Evolutionary conservation across 192 early-diverging fungal species (phyloP).

Genomic region (Pilobolus umbonatus): DNA sequence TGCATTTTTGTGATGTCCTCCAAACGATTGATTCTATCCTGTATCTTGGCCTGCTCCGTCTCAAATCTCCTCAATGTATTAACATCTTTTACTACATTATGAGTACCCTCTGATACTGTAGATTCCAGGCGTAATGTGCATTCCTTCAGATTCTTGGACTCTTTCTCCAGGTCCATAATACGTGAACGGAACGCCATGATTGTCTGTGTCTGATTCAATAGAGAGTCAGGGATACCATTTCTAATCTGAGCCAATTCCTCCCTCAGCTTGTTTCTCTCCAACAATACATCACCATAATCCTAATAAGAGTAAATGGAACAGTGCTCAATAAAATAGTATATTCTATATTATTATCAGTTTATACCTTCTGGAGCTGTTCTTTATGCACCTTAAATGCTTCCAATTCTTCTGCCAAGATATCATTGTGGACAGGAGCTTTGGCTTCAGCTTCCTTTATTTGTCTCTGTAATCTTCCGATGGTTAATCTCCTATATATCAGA

Average conservation of each 20-base stretch:
- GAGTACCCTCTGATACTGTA: slow-evolving; percentile 14
- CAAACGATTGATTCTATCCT: slow-evolving; percentile 27
- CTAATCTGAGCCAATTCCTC: slow-evolving; percentile 27
- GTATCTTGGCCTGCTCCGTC: slow-evolving; percentile 19
- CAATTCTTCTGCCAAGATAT: slow-evolving; percentile 4
- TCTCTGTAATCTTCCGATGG: slow-evolving; percentile 25
- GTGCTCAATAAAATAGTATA: too few relatives aligned
- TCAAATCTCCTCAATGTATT: slow-evolving; percentile 21
- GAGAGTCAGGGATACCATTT: slow-evolving; percentile 31
- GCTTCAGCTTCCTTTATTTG: slow-evolving; percentile 32
- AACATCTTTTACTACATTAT: slow-evolving; percentile 37
- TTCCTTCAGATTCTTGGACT: slow-evolving; percentile 27
- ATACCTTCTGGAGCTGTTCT: slow-evolving; percentile 26
- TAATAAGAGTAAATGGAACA: too few relatives aligned
- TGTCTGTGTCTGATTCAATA: slow-evolving; percentile 29
- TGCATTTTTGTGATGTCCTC: slow-evolving; percentile 41
- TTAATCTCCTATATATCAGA: slow-evolving; percentile 20
- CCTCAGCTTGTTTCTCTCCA: slow-evolving; percentile 24
- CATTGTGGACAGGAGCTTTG: neutral
- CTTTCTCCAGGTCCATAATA: slow-evolving; percentile 36
- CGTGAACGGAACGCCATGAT: slow-evolving; percentile 33
- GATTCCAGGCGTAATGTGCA: slow-evolving; percentile 24
- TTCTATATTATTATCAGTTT: too few relatives aligned
- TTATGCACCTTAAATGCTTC: slow-evolving; percentile 12
- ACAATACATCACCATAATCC: slow-evolving; percentile 1